phyloP scores from a whole-genome alignment of 345 rosid genomes.

The Linum usitatissimum region DNA sequence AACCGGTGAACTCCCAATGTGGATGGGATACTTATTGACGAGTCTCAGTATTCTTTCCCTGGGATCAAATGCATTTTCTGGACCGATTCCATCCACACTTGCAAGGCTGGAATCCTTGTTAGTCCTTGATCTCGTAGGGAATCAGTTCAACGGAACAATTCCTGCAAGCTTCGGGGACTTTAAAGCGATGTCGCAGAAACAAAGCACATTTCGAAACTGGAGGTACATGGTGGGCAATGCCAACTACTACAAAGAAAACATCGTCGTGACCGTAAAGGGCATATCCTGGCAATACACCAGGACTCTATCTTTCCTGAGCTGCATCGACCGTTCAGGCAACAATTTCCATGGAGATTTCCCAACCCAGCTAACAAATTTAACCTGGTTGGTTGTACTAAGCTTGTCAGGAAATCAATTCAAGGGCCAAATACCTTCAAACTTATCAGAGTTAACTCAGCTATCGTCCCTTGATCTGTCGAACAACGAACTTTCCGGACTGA shows the following conservation, averaged over 20 bases:
- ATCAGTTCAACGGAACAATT: constrained; percentile 6
- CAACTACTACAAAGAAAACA: constrained; percentile 1
- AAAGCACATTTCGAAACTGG: neutral
- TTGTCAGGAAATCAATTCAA: constrained; percentile 22
- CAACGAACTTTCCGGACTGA: constrained; percentile 27
- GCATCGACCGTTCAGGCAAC: constrained; percentile 15
- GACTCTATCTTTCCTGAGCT: constrained; percentile 13
- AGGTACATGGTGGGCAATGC: neutral
- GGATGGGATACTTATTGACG: neutral
- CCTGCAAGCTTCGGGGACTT: constrained; percentile 5
- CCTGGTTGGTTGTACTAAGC: constrained; percentile 18
- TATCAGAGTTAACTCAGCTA: constrained; percentile 20
- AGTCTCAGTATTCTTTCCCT: constrained; percentile 13
- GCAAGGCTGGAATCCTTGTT: neutral
- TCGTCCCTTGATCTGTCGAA: constrained; percentile 28
- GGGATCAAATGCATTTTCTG: constrained; percentile 11
- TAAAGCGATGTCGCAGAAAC: neutral
- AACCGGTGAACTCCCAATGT: neutral
- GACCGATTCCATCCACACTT: constrained; percentile 8
- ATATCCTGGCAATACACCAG: constrained; percentile 1
- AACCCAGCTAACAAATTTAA: constrained; percentile 12
- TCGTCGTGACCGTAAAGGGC: no score
- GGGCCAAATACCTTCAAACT: constrained; percentile 21
- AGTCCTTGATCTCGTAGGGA: constrained; percentile 10
- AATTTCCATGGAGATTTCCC: constrained; percentile 29